Conservation (phyloP, 306 rosid genomes). For the Begonia fuchsioides region DNA sequence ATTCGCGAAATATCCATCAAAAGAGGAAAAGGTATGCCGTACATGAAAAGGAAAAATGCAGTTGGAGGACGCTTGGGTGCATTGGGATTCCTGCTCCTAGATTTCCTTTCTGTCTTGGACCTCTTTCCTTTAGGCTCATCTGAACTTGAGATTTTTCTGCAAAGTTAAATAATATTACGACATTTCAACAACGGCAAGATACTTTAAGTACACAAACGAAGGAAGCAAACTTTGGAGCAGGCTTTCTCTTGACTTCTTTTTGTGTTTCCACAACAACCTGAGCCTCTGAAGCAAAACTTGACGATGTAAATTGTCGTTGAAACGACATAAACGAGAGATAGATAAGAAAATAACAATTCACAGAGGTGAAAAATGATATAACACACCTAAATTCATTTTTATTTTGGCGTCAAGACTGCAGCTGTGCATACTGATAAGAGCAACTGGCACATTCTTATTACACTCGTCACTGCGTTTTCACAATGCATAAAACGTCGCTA, state of each 20-base stretch:
- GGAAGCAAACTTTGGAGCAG: constrained; percentile 32
- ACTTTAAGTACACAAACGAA: not conserved
- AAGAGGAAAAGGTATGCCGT: constrained; percentile 5
- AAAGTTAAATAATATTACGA: not conserved
- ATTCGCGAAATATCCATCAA: not conserved
- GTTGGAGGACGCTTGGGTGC: constrained; percentile 75
- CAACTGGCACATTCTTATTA: constrained; percentile 56
- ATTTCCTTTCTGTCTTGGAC: constrained; percentile 26
- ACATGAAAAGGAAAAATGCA: constrained; percentile 75
- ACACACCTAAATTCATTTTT: constrained; percentile 48
- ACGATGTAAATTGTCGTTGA: no score
- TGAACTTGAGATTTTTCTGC: constrained; percentile 41
- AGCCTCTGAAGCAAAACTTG: constrained; percentile 21
- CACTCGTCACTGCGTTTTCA: constrained; percentile 50
- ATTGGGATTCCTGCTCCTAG: constrained; percentile 51
- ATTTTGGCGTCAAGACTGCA: constrained; percentile 85
- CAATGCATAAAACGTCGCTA: not conserved
- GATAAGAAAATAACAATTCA: no score
- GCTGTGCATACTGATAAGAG: constrained; percentile 61
- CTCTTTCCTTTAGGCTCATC: constrained; percentile 48
- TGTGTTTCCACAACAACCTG: constrained; percentile 59
- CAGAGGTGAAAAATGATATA: not conserved
- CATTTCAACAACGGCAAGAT: not conserved
- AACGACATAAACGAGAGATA: no score
- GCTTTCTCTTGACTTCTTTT: constrained; percentile 26